Base-by-base conservation (phyloP, 192 early-diverging fungal species). In the Dissophora ornata region DNA sequence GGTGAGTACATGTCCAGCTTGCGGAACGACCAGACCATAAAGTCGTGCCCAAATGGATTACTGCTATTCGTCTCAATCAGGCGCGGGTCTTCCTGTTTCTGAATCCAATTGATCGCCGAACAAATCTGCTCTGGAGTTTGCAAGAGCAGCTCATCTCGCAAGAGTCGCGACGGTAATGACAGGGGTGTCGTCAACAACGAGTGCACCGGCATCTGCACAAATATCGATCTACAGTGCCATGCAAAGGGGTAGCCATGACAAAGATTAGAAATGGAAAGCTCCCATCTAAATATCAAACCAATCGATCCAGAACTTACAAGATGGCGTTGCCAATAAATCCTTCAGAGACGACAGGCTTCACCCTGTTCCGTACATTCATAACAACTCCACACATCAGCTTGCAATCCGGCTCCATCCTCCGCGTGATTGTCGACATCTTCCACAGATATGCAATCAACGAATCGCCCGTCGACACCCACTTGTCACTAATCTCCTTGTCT, bases 381-480 rank as follows among this genome's bases (percentile, higher is more conserved):
- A 77, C 64, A 5, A 77, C 45, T 1, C 73, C 73, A 50, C 73
- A 77, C 64, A 67, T 67, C 59, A 77, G 30, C 46, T 77, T 77
- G 38, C 73, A 77, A n/a, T 77, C 73, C 1, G 73, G 73, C 49
- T 77, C 73, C 64, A 77, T 61, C n/a, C 73, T 47, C 8, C 73
- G 56, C 1, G 73, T 49, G 29, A 77, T 77, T 7, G 73, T 77
- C 42, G 73, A 60, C 65, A 77, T 67, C 47, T 77, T 77, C 73
- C 73, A 77, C 4, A 77, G 38, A 30, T 77, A 77, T 5, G 73
- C 73, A 33, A 77, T 67, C 56, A 77, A 30, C 22, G 73, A 61
- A 45, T 77, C 73, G 1, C 73, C 73, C 1, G 73, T 77, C 44
- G 73, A 77, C 24, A 77, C 73, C 73, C 73, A 77, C 53, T 77